Evolutionary conservation across 2,329 filamentous ascomycete genomes (phyloP), one percentile per base, ranked within the genome.

Genomic region (Penicillium sp.): DNA sequence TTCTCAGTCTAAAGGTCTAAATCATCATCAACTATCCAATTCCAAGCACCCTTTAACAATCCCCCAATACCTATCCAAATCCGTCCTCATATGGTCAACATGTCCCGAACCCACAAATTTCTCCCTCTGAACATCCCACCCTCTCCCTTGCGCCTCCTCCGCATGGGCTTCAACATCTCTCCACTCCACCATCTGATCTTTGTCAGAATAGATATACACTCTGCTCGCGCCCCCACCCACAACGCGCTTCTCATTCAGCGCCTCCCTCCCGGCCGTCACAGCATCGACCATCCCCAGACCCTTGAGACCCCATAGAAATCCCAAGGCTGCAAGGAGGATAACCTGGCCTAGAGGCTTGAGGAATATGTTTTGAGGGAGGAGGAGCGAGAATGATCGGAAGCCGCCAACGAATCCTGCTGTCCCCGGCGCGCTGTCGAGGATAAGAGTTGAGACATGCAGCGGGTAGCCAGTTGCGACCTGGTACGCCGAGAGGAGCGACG

Each of bases 11-110:
- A 38, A 38, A 38, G 15, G 4, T 38, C 15, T 3, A 11, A 11
- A 3, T 15, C 9, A 38, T 38, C 8, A 26, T 15, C 35, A 38
- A 38, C 15, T 2, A 38, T 5, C 8, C 35, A 13, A 15, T 15
- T 15, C 9, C 35, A 38, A 38, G 35, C 35, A 38, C 35, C 35
- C 11, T 11, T 38, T 15, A 38, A 38, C 35, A 17, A 38, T 38
- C 9, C 35, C 35, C 35, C 35, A 38, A 13, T 38, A 38, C 35
- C 9, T 38, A 11, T 15, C 35, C 35, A 3, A 5, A 54, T 77
- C 74, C 1, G 56, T 58, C 61, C 69, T 71, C 76, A 79, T 78
- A 70, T 78, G 75, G 17, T 67, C 71, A 59, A 79, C 77, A 72
- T 80, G 78, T 45, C 69, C 66, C 29, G 75, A 71, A 0, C 69